phyloP scores from a whole-genome alignment of 805 yeast species.

The Sugiyamaella marilandica region DNA sequence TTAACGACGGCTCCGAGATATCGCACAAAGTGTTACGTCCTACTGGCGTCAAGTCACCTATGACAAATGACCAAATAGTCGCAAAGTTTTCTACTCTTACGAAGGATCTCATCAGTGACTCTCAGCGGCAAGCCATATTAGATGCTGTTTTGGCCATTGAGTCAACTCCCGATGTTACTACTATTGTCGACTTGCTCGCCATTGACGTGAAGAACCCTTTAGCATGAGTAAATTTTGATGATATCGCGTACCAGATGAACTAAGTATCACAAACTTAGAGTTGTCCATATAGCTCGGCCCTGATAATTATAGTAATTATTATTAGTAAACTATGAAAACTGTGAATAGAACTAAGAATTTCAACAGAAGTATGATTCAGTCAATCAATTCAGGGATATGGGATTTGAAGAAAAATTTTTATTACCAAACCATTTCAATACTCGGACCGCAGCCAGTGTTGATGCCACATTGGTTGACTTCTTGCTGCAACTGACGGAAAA shows the following conservation, averaged over 20 bases:
- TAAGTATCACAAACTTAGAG: too few species aligned
- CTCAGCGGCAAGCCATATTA: conserved; percentile 3
- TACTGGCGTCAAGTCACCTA: conserved; percentile 9
- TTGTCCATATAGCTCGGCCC: too few species aligned
- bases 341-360: too few species aligned
- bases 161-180: background rate
- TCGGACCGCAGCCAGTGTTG: background rate
- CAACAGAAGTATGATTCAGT: too few species aligned
- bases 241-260: too few species aligned
- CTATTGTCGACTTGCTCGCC: background rate
- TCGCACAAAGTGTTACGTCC: conserved; percentile 3
- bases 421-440: background rate
- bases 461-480: conserved; percentile 1
- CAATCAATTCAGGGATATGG: too few species aligned
- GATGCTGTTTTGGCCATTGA: conserved; percentile 3
- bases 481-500: conserved; percentile 11
- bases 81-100: conserved; percentile 4
- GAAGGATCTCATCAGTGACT: conserved; percentile 7
- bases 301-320: too few species aligned
- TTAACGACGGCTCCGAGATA: background rate
- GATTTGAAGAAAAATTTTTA: background rate
- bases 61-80: conserved; percentile 5
- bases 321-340: too few species aligned
- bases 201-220: background rate
- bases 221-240: background rate